These are phyloP conservation scores for Lactarius deliciosus DNA, from an alignment of 768 basidiomycete species.

Conservation along the genomic window DNA sequence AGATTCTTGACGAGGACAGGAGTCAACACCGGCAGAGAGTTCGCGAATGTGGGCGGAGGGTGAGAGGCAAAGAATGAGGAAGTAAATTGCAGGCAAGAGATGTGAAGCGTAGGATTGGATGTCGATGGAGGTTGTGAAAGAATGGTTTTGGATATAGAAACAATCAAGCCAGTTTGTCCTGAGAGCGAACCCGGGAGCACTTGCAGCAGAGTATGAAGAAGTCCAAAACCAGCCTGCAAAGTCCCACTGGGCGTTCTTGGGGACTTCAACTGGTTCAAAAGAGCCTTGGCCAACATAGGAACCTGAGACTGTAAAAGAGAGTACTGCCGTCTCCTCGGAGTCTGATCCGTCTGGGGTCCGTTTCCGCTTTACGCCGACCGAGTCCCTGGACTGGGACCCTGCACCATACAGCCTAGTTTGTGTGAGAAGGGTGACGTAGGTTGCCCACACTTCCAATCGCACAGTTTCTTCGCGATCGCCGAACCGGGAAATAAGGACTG, in stretches of 20 bases:
- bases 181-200: constrained; percentile 86
- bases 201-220: constrained; percentile 71
- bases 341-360: constrained; percentile 74
- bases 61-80: constrained; percentile 79
- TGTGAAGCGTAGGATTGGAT: constrained; percentile 77
- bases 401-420: constrained; percentile 84
- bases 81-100: constrained; percentile 84
- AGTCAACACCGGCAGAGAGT: constrained; percentile 64
- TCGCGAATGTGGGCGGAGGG: constrained; percentile 54
- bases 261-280: constrained; percentile 83
- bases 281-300: constrained; percentile 71
- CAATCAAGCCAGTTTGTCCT: constrained; percentile 60
- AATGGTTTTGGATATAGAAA: constrained; percentile 61
- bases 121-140: constrained; percentile 69
- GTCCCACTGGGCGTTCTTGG: constrained; percentile 74
- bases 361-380: constrained; percentile 68
- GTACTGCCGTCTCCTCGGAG: constrained; percentile 70
- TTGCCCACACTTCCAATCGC: constrained; percentile 86
- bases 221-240: constrained; percentile 81
- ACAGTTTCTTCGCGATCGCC: constrained; percentile 96
- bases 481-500: constrained; percentile 86
- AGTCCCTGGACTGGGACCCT: constrained; percentile 50
- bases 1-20: constrained; percentile 74
- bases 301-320: constrained; percentile 73
- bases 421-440: constrained; percentile 76